A percentile compares a stretch with the other conserved stretches of the same genome.
Conservation (phyloP, 805 yeast species). For the Lachancea waltii region DNA sequence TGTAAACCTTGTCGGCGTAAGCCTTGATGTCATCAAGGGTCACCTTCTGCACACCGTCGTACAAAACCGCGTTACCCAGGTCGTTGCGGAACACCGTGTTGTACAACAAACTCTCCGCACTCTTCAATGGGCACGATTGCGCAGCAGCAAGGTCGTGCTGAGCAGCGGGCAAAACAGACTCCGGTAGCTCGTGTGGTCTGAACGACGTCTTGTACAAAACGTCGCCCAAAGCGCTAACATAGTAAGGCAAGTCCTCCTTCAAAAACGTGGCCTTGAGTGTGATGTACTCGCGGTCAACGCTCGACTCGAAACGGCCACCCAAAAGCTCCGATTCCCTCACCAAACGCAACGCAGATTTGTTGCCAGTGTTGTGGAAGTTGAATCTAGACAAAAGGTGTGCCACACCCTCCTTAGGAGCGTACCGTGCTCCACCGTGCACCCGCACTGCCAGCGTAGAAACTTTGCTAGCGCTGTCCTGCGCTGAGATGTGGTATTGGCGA, state of each 20-base stretch:
- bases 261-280: conserved; percentile 76
- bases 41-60: conserved; percentile 56
- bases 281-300: conserved; percentile 77
- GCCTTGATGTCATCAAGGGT: conserved; percentile 57
- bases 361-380: conserved; percentile 73
- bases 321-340: conserved; percentile 91
- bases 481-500: conserved; percentile 38
- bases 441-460: conserved; percentile 74
- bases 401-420: conserved; percentile 63
- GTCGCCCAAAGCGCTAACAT: conserved; percentile 76
- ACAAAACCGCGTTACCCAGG: conserved; percentile 75
- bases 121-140: conserved; percentile 43
- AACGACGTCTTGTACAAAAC: conserved; percentile 62
- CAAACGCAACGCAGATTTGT: conserved; percentile 84
- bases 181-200: conserved; percentile 78
- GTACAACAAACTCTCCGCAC: conserved; percentile 74
- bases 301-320: conserved; percentile 72
- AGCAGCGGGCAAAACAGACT: conserved; percentile 77
- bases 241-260: conserved; percentile 85
- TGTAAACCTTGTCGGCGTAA: conserved; percentile 63
- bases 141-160: conserved; percentile 54
- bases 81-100: conserved; percentile 79
- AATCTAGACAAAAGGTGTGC: conserved; percentile 81
- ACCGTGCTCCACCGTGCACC: conserved; percentile 83
- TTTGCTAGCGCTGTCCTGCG: conserved; percentile 56